phyloP scores from a whole-genome alignment of 2,329 filamentous ascomycete species.

The Leptosphaerulina australis region DNA sequence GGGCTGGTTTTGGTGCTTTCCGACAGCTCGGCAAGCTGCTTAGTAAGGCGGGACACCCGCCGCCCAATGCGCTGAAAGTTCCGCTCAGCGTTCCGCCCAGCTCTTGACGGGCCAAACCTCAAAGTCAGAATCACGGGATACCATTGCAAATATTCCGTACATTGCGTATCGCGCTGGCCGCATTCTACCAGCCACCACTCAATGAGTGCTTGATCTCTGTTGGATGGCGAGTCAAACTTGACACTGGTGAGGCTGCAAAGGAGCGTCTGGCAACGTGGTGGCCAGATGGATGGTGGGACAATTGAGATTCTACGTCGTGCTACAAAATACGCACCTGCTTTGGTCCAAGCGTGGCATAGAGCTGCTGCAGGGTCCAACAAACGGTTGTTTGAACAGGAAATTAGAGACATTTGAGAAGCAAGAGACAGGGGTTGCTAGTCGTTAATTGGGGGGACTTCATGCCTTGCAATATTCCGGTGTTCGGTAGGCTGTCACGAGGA shows the following conservation, averaged over 20 bases:
- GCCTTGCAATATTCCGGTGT: conserved; percentile 21
- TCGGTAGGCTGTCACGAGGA: conserved; percentile 29
- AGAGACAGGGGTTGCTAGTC: conserved; percentile 19
- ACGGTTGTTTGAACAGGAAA: conserved; percentile 19
- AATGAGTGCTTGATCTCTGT: background rate
- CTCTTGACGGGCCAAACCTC: conserved; percentile 3
- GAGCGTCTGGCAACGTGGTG: conserved; percentile 2
- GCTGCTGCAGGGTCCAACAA: conserved; percentile 41
- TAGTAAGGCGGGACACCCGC: conserved; percentile 23
- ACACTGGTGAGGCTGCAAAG: background rate
- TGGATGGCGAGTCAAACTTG: background rate
- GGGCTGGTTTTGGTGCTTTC: conserved; percentile 21
- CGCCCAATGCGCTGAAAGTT: conserved; percentile 6
- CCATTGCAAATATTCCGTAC: conserved; percentile 13
- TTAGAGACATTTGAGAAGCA: conserved; percentile 13
- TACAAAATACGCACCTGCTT: conserved; percentile 18
- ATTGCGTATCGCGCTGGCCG: conserved; percentile 10
- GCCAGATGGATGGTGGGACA: conserved; percentile 14
- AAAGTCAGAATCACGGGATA: conserved; percentile 15
- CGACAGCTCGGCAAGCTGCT: conserved; percentile 24
- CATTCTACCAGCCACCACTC: conserved; percentile 9
- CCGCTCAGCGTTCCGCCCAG: conserved; percentile 15
- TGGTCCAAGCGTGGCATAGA: conserved; percentile 15
- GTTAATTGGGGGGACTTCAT: conserved; percentile 12
- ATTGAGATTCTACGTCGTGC: conserved; percentile 17